Percentiles rank a stretch among this genome's conserved stretches.
Conservation (phyloP, 768 basidiomycete genomes). For the Plicaturopsis crispa region DNA sequence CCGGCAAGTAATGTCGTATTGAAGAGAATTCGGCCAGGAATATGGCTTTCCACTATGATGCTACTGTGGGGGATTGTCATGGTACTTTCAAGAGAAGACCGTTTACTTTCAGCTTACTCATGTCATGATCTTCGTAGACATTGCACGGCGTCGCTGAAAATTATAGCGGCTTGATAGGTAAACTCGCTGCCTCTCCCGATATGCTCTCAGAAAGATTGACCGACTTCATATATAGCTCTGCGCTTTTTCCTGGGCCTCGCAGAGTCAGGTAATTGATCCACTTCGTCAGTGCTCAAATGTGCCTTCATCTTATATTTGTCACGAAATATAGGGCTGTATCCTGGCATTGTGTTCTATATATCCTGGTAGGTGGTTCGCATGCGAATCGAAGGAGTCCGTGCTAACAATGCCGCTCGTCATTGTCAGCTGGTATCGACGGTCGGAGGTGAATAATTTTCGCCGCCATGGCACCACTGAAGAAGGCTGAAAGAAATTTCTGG, state of each 20-base stretch:
- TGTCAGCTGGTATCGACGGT: background rate
- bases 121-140: conserved; percentile 29
- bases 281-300: too few species aligned
- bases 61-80: conserved; percentile 33
- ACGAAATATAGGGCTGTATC: too few species aligned
- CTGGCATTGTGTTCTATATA: conserved; percentile 52
- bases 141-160: conserved; percentile 55
- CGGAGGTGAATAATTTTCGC: too few species aligned
- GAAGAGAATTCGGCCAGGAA: conserved; percentile 52
- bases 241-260: conserved; percentile 52
- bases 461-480: too few species aligned
- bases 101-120: too few species aligned
- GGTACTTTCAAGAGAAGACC: conserved; percentile 22
- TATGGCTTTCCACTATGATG: conserved; percentile 48
- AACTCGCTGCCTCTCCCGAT: conserved; percentile 11
- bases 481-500: too few species aligned
- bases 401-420: background rate
- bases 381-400: too few species aligned
- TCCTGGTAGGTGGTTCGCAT: conserved; percentile 37
- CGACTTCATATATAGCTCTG: conserved; percentile 28
- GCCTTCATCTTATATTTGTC: too few species aligned
- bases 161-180: conserved; percentile 57
- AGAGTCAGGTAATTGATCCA: conserved; percentile 49
- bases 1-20: conserved; percentile 58
- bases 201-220: background rate